These are phyloP conservation scores for Picea mariana DNA, from an alignment of 83 land plant species.

Conservation along the genomic window DNA sequence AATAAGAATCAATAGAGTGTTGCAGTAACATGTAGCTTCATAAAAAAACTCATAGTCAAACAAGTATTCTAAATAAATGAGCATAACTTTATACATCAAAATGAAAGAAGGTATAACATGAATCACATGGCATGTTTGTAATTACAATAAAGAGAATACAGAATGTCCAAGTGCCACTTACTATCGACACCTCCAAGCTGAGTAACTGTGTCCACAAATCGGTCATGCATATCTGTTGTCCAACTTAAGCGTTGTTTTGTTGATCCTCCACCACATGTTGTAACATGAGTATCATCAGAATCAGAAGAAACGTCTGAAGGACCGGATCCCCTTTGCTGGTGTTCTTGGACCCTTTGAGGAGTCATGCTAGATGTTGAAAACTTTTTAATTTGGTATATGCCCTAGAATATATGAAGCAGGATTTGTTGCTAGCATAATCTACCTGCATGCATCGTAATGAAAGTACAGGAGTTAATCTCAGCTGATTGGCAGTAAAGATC, in stretches of 20 bases:
- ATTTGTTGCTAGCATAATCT: too few species aligned
- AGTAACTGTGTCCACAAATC: slow-evolving; percentile 42
- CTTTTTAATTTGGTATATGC: neutral
- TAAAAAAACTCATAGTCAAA: neutral
- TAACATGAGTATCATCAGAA: slow-evolving; percentile 1
- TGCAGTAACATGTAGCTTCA: neutral
- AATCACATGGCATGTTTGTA: neutral
- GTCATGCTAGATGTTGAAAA: slow-evolving; percentile 11
- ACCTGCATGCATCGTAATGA: too few species aligned
- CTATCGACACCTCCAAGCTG: slow-evolving; percentile 54
- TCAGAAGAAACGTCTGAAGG: slow-evolving; percentile 8
- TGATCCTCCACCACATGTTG: slow-evolving; percentile 15
- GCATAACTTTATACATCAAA: neutral
- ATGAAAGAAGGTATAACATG: neutral
- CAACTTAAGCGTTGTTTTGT: slow-evolving; percentile 37
- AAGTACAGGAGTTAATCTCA: too few species aligned
- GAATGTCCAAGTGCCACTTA: slow-evolving; percentile 18
- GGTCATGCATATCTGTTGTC: slow-evolving; percentile 48
- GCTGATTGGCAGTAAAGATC: too few species aligned
- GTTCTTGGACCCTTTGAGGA: slow-evolving; percentile 8
- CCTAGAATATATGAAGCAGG: neutral
- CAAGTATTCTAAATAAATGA: neutral
- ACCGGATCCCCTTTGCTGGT: slow-evolving; percentile 14
- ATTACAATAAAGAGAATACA: neutral
- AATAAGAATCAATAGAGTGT: neutral